A percentile compares a stretch with the other conserved stretches of the same genome.
Conservation (phyloP, 148 eudicot genomes). For the Spergularia marina region DNA sequence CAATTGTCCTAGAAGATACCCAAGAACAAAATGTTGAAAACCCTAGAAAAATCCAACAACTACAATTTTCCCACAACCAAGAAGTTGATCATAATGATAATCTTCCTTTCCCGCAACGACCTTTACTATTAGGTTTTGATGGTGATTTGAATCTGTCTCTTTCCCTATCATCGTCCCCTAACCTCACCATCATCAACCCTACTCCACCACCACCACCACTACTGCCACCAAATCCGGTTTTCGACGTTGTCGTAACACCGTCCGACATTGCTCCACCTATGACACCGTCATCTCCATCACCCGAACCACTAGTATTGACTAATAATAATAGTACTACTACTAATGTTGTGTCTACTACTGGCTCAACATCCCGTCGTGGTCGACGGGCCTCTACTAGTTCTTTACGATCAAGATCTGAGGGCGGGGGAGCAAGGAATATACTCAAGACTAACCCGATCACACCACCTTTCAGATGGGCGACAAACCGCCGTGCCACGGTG, state of each 20-base stretch:
- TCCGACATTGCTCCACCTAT: no score
- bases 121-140: not conserved
- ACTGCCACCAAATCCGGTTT: no score
- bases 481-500: slow-evolving; percentile 40
- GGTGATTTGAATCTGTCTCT: slow-evolving; percentile 9
- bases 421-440: not conserved
- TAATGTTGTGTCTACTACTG: not conserved
- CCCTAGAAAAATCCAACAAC: slow-evolving; percentile 6
- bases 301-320: no score
- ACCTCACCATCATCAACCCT: no score
- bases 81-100: no score
- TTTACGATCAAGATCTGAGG: not conserved
- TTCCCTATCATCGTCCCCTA: not conserved
- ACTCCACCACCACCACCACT: no score
- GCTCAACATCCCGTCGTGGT: not conserved
- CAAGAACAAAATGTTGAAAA: not conserved
- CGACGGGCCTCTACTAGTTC: not conserved
- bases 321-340: not conserved
- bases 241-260: no score
- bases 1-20: not conserved
- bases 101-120: no score
- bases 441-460: slow-evolving; percentile 17
- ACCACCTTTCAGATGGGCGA: slow-evolving; percentile 62
- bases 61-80: no score
- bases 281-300: no score